Percentiles rank a stretch among this genome's conserved stretches.
These are phyloP conservation scores for Aurantiochytrium sp. DNA, from an alignment of 108 stramenopile species.

Conservation along the genomic window DNA sequence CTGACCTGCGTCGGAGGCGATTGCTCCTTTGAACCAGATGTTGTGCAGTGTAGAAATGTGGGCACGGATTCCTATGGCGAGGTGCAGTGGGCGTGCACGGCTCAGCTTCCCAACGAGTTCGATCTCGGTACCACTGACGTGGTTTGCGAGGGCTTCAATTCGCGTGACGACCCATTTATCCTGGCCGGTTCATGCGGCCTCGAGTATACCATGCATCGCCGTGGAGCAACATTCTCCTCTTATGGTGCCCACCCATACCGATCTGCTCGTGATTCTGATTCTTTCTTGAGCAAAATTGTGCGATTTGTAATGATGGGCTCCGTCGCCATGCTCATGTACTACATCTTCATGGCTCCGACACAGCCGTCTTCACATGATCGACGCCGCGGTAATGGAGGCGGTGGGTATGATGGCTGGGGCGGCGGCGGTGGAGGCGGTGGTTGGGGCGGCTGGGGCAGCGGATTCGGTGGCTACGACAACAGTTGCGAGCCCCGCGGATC, in stretches of 20 bases:
- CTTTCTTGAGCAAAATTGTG: not conserved
- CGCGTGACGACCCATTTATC: not conserved
- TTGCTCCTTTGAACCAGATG: not conserved
- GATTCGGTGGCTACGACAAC: not conserved
- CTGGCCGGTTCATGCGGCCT: not conserved
- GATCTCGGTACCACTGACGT: not conserved
- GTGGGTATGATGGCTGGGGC: not conserved
- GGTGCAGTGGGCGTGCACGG: constrained; percentile 1
- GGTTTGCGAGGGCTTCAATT: not conserved
- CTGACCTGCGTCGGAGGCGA: not conserved
- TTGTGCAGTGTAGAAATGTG: not conserved
- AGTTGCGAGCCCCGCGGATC: not conserved
- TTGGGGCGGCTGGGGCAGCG: not conserved
- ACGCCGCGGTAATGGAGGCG: not conserved
- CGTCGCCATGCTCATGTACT: not conserved
- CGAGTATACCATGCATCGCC: not conserved
- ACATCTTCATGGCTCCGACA: not conserved
- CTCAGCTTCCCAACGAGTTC: not conserved
- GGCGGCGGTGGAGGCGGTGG: not conserved
- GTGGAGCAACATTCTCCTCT: not conserved
- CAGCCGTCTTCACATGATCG: not conserved
- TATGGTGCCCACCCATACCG: not conserved
- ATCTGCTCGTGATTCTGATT: not conserved
- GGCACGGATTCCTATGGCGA: not conserved
- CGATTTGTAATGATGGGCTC: not conserved